These are phyloP conservation scores for Lichtheimia ramosa DNA, from an alignment of 371 early-diverging fungal species.

Conservation along the genomic window DNA sequence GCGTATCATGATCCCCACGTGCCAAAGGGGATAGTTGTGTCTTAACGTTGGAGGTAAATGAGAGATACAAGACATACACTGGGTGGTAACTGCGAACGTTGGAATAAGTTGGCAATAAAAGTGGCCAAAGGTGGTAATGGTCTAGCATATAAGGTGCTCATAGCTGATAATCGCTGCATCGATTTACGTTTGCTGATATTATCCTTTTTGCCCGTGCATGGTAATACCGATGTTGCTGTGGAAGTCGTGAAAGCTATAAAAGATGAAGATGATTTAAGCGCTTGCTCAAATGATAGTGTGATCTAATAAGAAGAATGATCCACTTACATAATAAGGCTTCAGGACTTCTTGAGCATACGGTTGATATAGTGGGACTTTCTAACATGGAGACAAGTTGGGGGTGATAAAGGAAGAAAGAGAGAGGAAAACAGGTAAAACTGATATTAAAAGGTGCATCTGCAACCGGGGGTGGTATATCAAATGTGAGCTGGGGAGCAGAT, in stretches of 20 bases:
- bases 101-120: slow-evolving; percentile 42
- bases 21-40: slow-evolving; percentile 62
- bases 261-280: background rate
- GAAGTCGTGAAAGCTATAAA: slow-evolving; percentile 38
- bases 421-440: background rate
- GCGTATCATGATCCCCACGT: slow-evolving; percentile 72
- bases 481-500: too few relatives aligned
- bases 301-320: background rate
- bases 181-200: background rate
- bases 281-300: background rate
- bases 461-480: too few relatives aligned
- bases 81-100: slow-evolving; percentile 42
- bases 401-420: background rate
- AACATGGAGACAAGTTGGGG: slow-evolving; percentile 1
- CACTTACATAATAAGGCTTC: slow-evolving; percentile 47
- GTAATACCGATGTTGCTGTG: slow-evolving; percentile 47
- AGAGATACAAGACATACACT: slow-evolving; percentile 62
- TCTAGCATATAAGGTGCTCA: slow-evolving; percentile 1
- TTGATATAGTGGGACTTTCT: slow-evolving; percentile 22
- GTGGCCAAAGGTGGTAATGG: slow-evolving; percentile 38
- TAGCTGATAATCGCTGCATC: background rate
- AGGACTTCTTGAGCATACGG: slow-evolving; percentile 47
- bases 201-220: slow-evolving; percentile 28
- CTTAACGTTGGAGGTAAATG: slow-evolving; percentile 78
- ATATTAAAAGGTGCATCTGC: too few relatives aligned